phyloP scores from a whole-genome alignment of 2,329 filamentous ascomycete genomes.

The Aschersonia sp. region DNA sequence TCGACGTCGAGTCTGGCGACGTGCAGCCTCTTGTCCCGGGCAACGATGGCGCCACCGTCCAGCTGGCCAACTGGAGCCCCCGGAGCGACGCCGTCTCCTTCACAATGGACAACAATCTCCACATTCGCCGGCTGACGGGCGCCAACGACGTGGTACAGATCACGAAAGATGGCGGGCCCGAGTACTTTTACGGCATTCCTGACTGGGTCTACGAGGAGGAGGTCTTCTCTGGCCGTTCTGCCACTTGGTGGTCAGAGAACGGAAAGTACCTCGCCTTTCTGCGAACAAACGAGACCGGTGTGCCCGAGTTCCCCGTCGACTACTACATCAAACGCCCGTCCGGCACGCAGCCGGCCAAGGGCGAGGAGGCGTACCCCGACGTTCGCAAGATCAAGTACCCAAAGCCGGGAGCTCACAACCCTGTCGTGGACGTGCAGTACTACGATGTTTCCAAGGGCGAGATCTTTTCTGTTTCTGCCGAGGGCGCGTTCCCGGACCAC shows the following conservation, averaged over 20 bases:
- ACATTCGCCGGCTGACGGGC: constrained; percentile 46
- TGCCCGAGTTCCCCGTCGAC: constrained; percentile 83
- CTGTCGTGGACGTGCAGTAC: constrained; percentile 74
- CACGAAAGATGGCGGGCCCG: constrained; percentile 71
- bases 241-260: constrained; percentile 90
- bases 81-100: constrained; percentile 79
- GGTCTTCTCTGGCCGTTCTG: constrained; percentile 56
- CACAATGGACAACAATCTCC: constrained; percentile 82
- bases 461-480: constrained; percentile 64
- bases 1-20: constrained; percentile 70
- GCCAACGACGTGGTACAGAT: constrained; percentile 52
- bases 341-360: constrained; percentile 46
- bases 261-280: constrained; percentile 84
- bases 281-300: constrained; percentile 81
- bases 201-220: constrained; percentile 87
- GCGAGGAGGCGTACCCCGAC: constrained; percentile 82
- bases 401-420: constrained; percentile 88
- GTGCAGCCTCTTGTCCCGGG: constrained; percentile 64
- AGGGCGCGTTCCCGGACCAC: constrained; percentile 63
- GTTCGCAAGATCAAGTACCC: constrained; percentile 91
- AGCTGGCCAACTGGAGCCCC: constrained; percentile 83
- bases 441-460: constrained; percentile 70
- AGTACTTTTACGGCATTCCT: constrained; percentile 89
- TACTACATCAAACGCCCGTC: constrained; percentile 86
- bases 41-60: constrained; percentile 50